Conservation (phyloP, 1,284 basidiomycete genomes). For the Mycena sp. region DNA sequence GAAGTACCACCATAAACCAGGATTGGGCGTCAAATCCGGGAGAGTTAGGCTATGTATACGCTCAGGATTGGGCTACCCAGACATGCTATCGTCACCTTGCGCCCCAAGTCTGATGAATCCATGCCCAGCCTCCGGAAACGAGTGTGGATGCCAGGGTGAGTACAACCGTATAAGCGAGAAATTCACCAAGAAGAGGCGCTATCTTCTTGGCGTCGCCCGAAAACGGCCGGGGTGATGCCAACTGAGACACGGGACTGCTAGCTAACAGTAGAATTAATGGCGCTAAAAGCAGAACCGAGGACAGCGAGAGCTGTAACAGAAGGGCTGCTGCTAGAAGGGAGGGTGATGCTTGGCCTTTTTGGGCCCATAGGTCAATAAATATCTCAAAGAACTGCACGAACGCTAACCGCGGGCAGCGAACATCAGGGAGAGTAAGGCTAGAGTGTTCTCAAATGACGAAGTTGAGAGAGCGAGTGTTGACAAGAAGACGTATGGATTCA, state of each 20-base stretch:
- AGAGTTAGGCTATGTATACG: conserved; percentile 64
- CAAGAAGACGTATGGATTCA: conserved; percentile 89
- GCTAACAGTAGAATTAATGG: conserved; percentile 76
- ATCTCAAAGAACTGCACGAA: not conserved
- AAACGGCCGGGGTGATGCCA: conserved; percentile 67
- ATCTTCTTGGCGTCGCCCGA: conserved; percentile 46
- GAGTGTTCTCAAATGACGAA: conserved; percentile 79
- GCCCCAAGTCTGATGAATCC: conserved; percentile 85
- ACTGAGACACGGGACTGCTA: conserved; percentile 65
- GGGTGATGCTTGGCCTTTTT: conserved; percentile 62
- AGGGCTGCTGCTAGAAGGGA: conserved; percentile 75
- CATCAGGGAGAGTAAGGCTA: conserved; percentile 75
- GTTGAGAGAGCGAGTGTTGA: conserved; percentile 86
- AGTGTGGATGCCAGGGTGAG: conserved; percentile 62
- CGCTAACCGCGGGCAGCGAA: conserved; percentile 73
- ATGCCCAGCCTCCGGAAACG: conserved; percentile 66
- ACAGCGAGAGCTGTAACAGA: conserved; percentile 75
- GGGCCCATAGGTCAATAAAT: not conserved
- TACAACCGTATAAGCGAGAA: conserved; percentile 56
- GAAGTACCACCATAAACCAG: conserved; percentile 99
- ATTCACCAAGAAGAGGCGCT: conserved; percentile 57
- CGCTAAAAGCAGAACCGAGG: conserved; percentile 74
- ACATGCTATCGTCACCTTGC: conserved; percentile 63
- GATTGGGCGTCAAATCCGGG: conserved; percentile 91
- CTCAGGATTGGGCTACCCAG: conserved; percentile 4